A percentile compares a stretch with the other conserved stretches of the same genome.
These are phyloP conservation scores for Cicer chorassanicum DNA, from an alignment of 306 rosid genomes.

Conservation along the genomic window DNA sequence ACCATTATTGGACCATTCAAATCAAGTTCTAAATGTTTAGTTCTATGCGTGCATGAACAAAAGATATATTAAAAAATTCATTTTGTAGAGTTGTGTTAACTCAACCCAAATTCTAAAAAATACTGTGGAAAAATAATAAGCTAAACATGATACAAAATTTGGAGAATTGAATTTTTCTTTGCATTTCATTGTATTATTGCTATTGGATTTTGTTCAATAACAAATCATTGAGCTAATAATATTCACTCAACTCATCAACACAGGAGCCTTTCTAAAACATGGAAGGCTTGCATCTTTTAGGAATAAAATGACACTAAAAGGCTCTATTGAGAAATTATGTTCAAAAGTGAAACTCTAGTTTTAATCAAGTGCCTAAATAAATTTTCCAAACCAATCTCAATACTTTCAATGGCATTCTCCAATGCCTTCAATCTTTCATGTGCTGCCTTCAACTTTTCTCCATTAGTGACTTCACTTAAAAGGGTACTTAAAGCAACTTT, in stretches of 20 bases:
- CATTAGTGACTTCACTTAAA: slow-evolving; percentile 25
- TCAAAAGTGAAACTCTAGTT: slow-evolving; percentile 70
- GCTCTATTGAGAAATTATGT: slow-evolving; percentile 65
- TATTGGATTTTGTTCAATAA: neutral
- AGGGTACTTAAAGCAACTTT: slow-evolving; percentile 47
- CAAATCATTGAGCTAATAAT: no score
- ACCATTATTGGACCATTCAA: no score
- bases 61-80: no score
- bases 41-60: no score
- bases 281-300: slow-evolving; percentile 47
- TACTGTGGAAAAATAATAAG: no score
- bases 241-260: no score
- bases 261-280: slow-evolving; percentile 37
- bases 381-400: slow-evolving; percentile 64
- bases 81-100: no score
- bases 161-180: neutral
- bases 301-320: neutral
- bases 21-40: no score
- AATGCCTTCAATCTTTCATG: slow-evolving; percentile 55
- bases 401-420: slow-evolving; percentile 56
- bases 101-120: no score
- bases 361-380: slow-evolving; percentile 69
- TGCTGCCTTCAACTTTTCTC: slow-evolving; percentile 49
- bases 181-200: slow-evolving; percentile 18
- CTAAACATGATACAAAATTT: no score